These are phyloP conservation scores for Phialophora chinensis DNA, from an alignment of 2,329 filamentous ascomycete genomes.

Conservation along the genomic window DNA sequence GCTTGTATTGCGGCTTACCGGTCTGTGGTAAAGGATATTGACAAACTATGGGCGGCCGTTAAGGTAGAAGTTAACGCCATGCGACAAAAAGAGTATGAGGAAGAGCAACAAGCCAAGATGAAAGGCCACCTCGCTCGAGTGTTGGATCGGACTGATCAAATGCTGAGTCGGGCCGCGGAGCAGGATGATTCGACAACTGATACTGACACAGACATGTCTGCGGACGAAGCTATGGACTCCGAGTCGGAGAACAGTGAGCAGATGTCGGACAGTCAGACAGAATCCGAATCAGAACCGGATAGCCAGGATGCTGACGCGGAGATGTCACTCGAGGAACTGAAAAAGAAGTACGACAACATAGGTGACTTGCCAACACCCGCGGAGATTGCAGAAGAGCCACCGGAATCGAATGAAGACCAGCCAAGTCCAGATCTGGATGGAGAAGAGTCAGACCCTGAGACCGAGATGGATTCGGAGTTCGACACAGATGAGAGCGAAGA, in stretches of 20 bases:
- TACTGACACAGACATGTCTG: constrained; percentile 39
- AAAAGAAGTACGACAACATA: constrained; percentile 54
- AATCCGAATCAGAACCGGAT: constrained; percentile 52
- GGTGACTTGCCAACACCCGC: constrained; percentile 34
- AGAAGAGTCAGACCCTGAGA: constrained; percentile 41
- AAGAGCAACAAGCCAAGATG: constrained; percentile 62
- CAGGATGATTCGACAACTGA: constrained; percentile 32
- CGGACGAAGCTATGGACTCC: constrained; percentile 46
- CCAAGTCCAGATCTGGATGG: constrained; percentile 40
- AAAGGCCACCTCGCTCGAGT: constrained; percentile 58
- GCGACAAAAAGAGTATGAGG: constrained; percentile 64
- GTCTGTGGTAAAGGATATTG: constrained; percentile 69
- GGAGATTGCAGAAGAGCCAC: neutral
- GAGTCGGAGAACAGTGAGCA: constrained; percentile 47
- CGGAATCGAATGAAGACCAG: constrained; percentile 9
- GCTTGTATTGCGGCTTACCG: constrained; percentile 73
- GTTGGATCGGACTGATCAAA: constrained; percentile 61
- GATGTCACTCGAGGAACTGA: constrained; percentile 55
- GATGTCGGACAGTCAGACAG: constrained; percentile 55
- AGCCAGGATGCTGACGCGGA: constrained; percentile 52
- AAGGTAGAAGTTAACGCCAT: constrained; percentile 63
- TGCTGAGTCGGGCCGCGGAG: constrained; percentile 54
- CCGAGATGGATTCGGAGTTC: constrained; percentile 57
- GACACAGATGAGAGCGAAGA: constrained; percentile 56
- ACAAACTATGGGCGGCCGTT: constrained; percentile 66